These are phyloP conservation scores for Chimonanthus salicifolius DNA, from an alignment of 164 flowering plant species.

Conservation along the genomic window DNA sequence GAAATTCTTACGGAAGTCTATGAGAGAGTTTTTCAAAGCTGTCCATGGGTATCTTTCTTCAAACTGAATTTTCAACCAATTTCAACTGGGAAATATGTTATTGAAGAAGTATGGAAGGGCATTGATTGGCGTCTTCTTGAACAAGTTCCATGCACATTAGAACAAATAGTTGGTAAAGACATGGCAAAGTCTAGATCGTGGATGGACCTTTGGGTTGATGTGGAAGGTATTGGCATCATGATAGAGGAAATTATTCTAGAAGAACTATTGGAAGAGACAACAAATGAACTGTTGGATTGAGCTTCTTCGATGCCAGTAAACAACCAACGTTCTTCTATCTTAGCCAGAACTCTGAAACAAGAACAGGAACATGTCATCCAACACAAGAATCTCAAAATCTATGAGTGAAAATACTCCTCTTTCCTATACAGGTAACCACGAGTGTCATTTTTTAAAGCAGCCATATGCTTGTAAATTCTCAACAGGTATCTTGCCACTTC, in stretches of 20 bases:
- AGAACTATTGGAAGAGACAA: constrained; percentile 56
- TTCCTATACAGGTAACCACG: not conserved
- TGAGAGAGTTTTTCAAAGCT: constrained; percentile 34
- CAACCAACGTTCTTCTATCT: not conserved
- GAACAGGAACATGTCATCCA: not conserved
- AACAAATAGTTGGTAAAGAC: constrained; percentile 62
- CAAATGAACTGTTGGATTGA: constrained; percentile 27
- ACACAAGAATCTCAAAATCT: not conserved
- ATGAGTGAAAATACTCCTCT: not conserved
- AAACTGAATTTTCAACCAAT: constrained; percentile 36
- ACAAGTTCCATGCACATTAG: constrained; percentile 40
- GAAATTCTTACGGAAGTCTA: constrained; percentile 65
- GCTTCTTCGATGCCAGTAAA: not conserved
- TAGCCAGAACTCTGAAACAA: not conserved
- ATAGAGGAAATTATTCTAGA: constrained; percentile 52
- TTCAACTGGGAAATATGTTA: constrained; percentile 36
- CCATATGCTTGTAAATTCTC: not conserved
- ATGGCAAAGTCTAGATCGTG: constrained; percentile 49
- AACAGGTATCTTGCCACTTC: too few species aligned
- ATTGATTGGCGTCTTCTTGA: constrained; percentile 47
- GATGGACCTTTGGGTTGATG: constrained; percentile 57
- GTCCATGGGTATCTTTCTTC: constrained; percentile 40
- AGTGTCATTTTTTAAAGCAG: not conserved
- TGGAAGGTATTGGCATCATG: constrained; percentile 42
- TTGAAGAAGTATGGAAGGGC: constrained; percentile 52